Base-by-base conservation (phyloP, 768 basidiomycete genomes). In the Lactarius pseudohatsudake region DNA sequence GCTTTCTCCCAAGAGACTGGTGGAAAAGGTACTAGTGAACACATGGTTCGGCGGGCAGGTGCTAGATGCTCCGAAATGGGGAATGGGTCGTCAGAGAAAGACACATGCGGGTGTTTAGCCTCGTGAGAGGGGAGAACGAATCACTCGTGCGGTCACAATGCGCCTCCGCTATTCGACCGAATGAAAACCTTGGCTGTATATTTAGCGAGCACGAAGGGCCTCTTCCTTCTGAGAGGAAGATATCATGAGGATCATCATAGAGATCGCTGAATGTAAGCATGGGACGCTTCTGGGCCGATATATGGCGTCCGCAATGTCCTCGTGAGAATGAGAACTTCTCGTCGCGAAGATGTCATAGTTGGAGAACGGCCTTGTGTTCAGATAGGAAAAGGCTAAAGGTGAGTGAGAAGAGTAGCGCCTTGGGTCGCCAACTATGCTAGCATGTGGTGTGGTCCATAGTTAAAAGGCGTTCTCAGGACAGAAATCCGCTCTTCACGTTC, bases 271-370 rank as follows among this genome's bases (percentile, higher is more conserved):
- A 26, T 32, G 41, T 57, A 36, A 57, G 28, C 22, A 56, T 3
- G 16, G 22, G 18, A 56, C 43, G 13, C 28, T 36, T 50, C 13
- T 13, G 9, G 20, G 43, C 26, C 50, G 15, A 45, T 13, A 16
- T 55, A 26, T 41, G 9, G 20, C 15, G 4, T 30, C 11, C 18
- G 13, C 38, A 28, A 41, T 38, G n/a, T 22, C 54, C 54, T 26
- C 54, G 54, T 47, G 60, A 45, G 32, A 50, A 16, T 16, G 32
- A 61, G 3, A 26, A 20, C 32, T 38, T 53, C 60, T 61, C 34
- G 18, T 45, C 13, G n/a, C 10, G 32, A 26, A 59, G 53, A 59
- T 6, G 64, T 43, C 15, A 10, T 26, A n/a, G 32, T 10, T 20
- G 36, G 64, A 36, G 20, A 5, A 2, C 22, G 28, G 28, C 20